Conservation (phyloP, 2,329 filamentous ascomycete genomes). For the Xylariales sp. region DNA sequence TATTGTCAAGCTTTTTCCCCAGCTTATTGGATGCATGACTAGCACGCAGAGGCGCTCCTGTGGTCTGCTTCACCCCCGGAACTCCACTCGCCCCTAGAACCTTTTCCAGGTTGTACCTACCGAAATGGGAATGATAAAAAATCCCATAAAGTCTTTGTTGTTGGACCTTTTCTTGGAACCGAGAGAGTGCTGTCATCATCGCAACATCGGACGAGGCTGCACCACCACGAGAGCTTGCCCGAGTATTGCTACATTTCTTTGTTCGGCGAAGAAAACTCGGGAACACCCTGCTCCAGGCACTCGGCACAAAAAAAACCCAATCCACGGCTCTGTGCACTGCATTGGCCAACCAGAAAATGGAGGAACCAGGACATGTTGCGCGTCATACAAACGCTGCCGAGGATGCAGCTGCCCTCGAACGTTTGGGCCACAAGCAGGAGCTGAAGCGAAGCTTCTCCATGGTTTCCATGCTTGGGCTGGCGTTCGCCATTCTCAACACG, state of each 20-base stretch:
- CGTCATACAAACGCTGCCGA: constrained; percentile 10
- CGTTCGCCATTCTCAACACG: constrained; percentile 44
- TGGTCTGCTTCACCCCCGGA: too few species aligned
- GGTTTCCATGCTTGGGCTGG: constrained; percentile 41
- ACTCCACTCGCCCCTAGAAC: too few species aligned
- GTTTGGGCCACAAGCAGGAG: constrained; percentile 44
- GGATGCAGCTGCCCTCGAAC: constrained; percentile 34
- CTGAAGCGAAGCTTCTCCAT: constrained; percentile 46
- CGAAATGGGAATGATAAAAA: constrained; percentile 2
- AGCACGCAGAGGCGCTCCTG: too few species aligned
- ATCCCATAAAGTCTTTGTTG: too few species aligned
- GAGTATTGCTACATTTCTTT: too few species aligned
- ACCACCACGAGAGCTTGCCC: too few species aligned
- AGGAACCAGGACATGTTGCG: constrained; percentile 6
- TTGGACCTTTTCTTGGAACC: too few species aligned
- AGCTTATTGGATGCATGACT: constrained; percentile 3
- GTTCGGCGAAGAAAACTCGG: too few species aligned
- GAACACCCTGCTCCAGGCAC: too few species aligned
- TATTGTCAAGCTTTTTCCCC: constrained; percentile 7
- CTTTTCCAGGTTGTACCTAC: constrained; percentile 5
- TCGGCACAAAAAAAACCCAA: background rate
- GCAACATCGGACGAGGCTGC: too few species aligned
- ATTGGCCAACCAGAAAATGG: constrained; percentile 10
- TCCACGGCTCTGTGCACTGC: too few species aligned
- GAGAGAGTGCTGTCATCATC: too few species aligned